Evolutionary conservation across 1,284 basidiomycete genomes (phyloP).

Genomic region (Cryptococcus deneoformans): DNA sequence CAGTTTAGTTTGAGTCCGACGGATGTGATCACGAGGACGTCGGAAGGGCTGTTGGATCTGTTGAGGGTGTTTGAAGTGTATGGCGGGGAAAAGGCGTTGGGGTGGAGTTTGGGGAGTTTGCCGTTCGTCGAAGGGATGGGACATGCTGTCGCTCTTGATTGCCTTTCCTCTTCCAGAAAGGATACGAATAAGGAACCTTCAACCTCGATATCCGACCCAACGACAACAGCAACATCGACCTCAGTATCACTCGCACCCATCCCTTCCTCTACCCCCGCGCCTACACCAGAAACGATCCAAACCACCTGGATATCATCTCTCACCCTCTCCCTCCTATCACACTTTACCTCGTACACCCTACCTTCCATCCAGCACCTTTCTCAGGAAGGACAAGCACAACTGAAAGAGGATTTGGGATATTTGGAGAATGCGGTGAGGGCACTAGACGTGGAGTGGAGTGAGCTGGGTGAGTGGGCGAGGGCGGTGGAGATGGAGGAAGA

Average conservation of each 20-base stretch:
- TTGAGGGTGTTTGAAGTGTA: slow-evolving; percentile 93
- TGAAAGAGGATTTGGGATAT: slow-evolving; percentile 84
- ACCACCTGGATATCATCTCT: slow-evolving; percentile 87
- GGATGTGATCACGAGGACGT: slow-evolving; percentile 79
- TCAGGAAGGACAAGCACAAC: slow-evolving; percentile 69
- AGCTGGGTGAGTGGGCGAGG: slow-evolving; percentile 70
- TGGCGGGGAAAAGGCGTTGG: slow-evolving; percentile 84
- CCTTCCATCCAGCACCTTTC: slow-evolving; percentile 61
- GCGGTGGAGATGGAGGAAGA: slow-evolving; percentile 60
- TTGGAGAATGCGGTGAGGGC: slow-evolving; percentile 86
- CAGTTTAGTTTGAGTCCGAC: slow-evolving; percentile 91
- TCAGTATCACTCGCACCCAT: not conserved
- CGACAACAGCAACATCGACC: no score
- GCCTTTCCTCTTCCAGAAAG: no score
- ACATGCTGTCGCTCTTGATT: slow-evolving; percentile 16
- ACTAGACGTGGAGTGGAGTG: slow-evolving; percentile 73
- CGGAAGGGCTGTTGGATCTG: slow-evolving; percentile 89
- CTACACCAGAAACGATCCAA: slow-evolving; percentile 68
- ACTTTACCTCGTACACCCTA: slow-evolving; percentile 66
- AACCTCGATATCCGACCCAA: not conserved
- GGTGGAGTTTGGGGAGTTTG: slow-evolving; percentile 79
- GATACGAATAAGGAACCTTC: slow-evolving; percentile 4
- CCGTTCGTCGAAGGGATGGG: slow-evolving; percentile 57
- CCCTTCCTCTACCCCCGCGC: slow-evolving; percentile 2
- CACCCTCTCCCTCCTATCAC: slow-evolving; percentile 70